Evolutionary conservation across 2,329 filamentous ascomycete species (phyloP).

Genomic region (Aspergillus sp.): DNA sequence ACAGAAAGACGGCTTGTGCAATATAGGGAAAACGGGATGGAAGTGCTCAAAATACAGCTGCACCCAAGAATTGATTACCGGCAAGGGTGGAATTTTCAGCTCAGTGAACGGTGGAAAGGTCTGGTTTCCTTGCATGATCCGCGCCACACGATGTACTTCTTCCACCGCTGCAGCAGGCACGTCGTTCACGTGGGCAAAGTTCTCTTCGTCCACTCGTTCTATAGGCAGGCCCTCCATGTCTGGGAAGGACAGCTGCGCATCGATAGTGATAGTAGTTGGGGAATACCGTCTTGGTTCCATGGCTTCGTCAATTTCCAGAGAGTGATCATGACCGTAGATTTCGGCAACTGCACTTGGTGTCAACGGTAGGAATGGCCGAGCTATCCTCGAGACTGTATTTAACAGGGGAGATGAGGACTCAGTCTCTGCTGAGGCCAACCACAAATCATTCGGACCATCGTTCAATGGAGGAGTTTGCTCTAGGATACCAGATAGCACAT

Average conservation of each 20-base stretch:
- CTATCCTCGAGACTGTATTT: background rate
- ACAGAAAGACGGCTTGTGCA: background rate
- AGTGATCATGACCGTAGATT: background rate
- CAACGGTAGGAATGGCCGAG: background rate
- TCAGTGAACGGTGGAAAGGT: slow-evolving; percentile 2
- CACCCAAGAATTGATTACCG: slow-evolving; percentile 1
- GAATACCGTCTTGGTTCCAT: slow-evolving; percentile 4
- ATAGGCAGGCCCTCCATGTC: background rate
- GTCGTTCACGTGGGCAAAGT: background rate
- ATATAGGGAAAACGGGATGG: background rate
- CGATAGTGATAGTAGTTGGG: background rate
- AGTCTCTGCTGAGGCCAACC: background rate
- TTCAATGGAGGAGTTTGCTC: background rate
- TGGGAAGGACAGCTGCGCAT: background rate
- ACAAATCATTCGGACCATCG: background rate
- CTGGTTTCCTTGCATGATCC: background rate
- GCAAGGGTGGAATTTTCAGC: background rate
- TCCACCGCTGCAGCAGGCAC: background rate
- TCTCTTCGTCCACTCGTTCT: background rate
- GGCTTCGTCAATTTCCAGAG: background rate
- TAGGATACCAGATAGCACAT: background rate
- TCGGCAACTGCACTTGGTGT: background rate
- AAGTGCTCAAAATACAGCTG: slow-evolving; percentile 3
- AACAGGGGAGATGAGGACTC: background rate
- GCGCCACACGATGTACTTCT: background rate